Evolutionary conservation across 1,284 basidiomycete species (phyloP), one percentile per base, ranked within the genome.

Genomic region (Uromyces viciae-fabae): DNA sequence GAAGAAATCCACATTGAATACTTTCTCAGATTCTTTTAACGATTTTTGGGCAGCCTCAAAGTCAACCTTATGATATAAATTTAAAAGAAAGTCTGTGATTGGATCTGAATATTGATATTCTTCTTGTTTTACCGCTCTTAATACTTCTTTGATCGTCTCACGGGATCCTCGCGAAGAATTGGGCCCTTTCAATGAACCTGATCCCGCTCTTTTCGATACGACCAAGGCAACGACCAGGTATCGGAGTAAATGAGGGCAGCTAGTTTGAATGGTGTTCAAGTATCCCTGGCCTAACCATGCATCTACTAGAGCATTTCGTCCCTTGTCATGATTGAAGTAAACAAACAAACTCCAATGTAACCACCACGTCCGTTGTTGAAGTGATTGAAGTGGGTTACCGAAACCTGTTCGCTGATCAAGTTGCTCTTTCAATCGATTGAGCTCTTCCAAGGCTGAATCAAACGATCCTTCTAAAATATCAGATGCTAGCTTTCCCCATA

Each of bases 261-360:
- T 91, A 0, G 95, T 98, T 87, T 99, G 97, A 85, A 99, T 95
- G 33, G 96, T 98, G 89, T 97, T 97, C 86, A 99, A 92, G 88
- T 98, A 99, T 2, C 93, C 92, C 31, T 80, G 77, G 54, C 93
- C 90, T 84, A 98, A 91, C 91, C 98, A 99, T 33, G 94, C 94
- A 85, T 99, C 97, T 83, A 99, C 92, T 79, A 99, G 91, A 54
- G 94, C 91, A n/a, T 93, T 93, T 58, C 95, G 91, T 40, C 94
- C 95, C 83, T 94, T 90, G 0, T 91, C 91, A 87, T 98, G 94
- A 88, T 98, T 98, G 90, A 96, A 98, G 88, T 95, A 98, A 83
- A 98, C 94, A 87, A 98, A 99, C 74, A 99, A 91, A 22, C 93
- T 94, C 96, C 96, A 99, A 88, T 99, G 97, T 17, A 95, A 90